Conservation (phyloP, 2,329 filamentous ascomycete species). For the Fusarium albidum region DNA sequence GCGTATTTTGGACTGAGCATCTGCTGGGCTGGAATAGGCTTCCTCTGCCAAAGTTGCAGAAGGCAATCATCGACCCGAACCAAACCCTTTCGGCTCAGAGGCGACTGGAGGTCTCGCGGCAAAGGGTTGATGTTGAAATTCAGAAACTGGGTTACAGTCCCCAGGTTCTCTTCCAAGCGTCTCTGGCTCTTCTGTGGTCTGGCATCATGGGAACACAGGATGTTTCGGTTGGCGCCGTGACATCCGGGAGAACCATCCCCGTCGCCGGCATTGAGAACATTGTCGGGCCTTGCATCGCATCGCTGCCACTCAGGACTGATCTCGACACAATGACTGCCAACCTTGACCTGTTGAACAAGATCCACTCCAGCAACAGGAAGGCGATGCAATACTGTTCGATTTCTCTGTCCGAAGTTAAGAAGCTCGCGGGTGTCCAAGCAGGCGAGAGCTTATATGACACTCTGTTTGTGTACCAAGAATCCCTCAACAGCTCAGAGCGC, state of each 20-base stretch:
- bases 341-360: slow-evolving; percentile 66
- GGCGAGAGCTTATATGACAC: slow-evolving; percentile 74
- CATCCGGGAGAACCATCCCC: slow-evolving; percentile 81
- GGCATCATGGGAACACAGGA: slow-evolving; percentile 71
- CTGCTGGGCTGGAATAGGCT: slow-evolving; percentile 65
- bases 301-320: slow-evolving; percentile 76
- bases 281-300: slow-evolving; percentile 81
- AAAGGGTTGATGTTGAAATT: slow-evolving; percentile 44
- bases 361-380: slow-evolving; percentile 72
- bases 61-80: slow-evolving; percentile 34
- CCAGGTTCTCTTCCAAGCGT: slow-evolving; percentile 80
- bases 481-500: slow-evolving; percentile 53
- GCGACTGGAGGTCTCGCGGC: slow-evolving; percentile 28
- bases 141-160: slow-evolving; percentile 60
- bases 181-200: slow-evolving; percentile 71
- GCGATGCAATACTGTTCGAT: slow-evolving; percentile 70
- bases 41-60: slow-evolving; percentile 61
- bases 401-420: slow-evolving; percentile 75
- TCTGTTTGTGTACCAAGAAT: slow-evolving; percentile 87
- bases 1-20: slow-evolving; percentile 75
- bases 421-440: slow-evolving; percentile 61
- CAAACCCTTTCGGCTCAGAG: slow-evolving; percentile 24
- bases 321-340: slow-evolving; percentile 59
- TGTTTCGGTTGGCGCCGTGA: slow-evolving; percentile 78
- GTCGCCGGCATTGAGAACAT: slow-evolving; percentile 74